Evolutionary conservation across 345 rosid species (phyloP).

Genomic region (Eucalyptus grandis): DNA sequence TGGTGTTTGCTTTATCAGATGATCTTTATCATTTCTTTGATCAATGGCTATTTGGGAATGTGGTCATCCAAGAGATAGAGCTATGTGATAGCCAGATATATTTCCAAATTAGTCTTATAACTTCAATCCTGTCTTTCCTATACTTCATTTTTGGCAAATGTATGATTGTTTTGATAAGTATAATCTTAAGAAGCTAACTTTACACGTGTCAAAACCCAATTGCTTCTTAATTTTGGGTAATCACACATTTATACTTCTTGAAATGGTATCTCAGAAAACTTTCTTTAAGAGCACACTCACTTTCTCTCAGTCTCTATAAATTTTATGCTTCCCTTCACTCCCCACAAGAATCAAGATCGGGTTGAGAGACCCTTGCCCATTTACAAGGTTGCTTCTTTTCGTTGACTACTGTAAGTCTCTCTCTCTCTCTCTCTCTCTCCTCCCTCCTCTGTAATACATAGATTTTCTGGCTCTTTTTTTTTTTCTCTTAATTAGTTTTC

Average conservation of each 20-base stretch:
- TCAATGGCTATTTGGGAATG: neutral
- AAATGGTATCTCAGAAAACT: neutral
- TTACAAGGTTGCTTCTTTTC: neutral
- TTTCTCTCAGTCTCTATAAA: neutral
- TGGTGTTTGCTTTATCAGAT: neutral
- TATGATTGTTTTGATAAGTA: neutral
- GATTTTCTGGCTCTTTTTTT: neutral
- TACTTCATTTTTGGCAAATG: neutral
- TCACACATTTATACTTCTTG: neutral
- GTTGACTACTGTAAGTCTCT: neutral
- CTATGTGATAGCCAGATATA: neutral
- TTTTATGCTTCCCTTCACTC: neutral
- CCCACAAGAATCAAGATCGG: neutral
- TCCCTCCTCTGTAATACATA: neutral
- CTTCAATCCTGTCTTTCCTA: neutral
- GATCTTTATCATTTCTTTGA: neutral
- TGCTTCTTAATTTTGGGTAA: neutral
- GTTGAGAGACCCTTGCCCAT: neutral
- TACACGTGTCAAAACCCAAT: neutral
- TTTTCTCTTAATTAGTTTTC: neutral
- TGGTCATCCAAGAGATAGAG: neutral
- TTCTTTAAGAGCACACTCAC: neutral
- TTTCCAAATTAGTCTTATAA: neutral
- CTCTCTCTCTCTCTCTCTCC: neutral
- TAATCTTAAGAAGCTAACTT: neutral